Conservation (phyloP, 371 early-diverging fungal genomes). For the Zychaea mexicana region DNA sequence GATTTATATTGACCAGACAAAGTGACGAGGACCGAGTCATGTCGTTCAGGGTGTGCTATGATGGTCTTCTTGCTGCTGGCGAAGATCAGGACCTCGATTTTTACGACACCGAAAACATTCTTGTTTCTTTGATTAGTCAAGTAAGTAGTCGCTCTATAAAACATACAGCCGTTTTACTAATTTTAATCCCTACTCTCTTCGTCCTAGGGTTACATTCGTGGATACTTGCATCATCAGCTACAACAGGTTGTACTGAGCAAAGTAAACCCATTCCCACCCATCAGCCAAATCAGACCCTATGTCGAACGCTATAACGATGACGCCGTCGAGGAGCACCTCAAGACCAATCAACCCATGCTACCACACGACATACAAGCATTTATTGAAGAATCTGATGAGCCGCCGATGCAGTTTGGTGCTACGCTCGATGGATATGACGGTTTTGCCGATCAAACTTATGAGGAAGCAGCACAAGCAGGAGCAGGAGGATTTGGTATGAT, state of each 20-base stretch:
- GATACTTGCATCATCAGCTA: constrained; percentile 86
- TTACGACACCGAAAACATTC: constrained; percentile 35
- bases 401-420: no score
- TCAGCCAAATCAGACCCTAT: constrained; percentile 19
- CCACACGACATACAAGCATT: constrained; percentile 7
- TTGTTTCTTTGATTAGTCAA: constrained; percentile 51
- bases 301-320: constrained; percentile 23
- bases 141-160: constrained; percentile 27
- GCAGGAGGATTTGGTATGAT: no score
- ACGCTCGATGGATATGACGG: not conserved
- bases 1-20: not conserved
- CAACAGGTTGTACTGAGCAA: constrained; percentile 75
- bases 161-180: no score
- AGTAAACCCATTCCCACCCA: constrained; percentile 77
- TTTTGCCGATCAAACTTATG: not conserved
- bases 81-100: constrained; percentile 21
- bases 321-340: constrained; percentile 5
- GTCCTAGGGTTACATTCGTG: constrained; percentile 84
- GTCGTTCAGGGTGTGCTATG: constrained; percentile 25
- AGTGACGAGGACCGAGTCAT: constrained; percentile 6
- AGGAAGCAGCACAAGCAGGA: no score
- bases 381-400: constrained; percentile 8
- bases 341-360: constrained; percentile 9
- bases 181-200: not conserved
- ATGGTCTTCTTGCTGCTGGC: constrained; percentile 25